Base-by-base conservation (phyloP, 805 yeast genomes). In the Candida wancherniae region DNA sequence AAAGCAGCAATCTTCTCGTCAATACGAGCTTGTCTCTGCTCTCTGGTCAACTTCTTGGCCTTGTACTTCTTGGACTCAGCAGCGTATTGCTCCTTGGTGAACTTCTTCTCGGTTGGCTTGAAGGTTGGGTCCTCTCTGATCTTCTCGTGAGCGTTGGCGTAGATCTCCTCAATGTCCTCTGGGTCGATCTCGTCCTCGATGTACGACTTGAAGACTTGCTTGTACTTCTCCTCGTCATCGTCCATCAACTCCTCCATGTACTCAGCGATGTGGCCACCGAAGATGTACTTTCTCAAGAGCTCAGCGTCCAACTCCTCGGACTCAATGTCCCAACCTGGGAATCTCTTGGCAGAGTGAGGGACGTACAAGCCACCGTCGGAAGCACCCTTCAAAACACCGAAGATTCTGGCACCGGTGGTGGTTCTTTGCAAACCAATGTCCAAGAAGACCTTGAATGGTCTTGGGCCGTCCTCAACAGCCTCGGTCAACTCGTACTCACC, bases 301-400 rank as follows among this genome's bases (percentile, higher is more conserved):
- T 92, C 98, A 58, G 96, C 86, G 66, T 92, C 98, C 59, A 92
- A 80, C 76, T 92, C 98, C 77, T 92, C 95, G 58, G 82, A 63
- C 78, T 92, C 98, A 60, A 90, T 85, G 72, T 92, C 98, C 94
- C 90, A 92, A 76, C 98, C 98, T 73, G 98, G 98, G 95, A 88
- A 92, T 83, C 98, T 88, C 80, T 88, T 88, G 65, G 95, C 84
- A 57, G 95, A 86, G 88, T 92, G 98, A 55, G 98, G 98, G 65
- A 92, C 77, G 88, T 84, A 86, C 61, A 92, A 77, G 60, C 98
- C 98, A 84, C 98, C 98, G 69, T 92, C 98, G 48, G 97, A 90
- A 63, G 98, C 98, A 84, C 98, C 98, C 83, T 92, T 92, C 63
- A 92, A 77, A 64, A 92, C 97, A 85, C 97, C 98, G 62, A 92